These are phyloP conservation scores for Pleurotus pulmonarius DNA, from an alignment of 768 basidiomycete species.

Conservation along the genomic window DNA sequence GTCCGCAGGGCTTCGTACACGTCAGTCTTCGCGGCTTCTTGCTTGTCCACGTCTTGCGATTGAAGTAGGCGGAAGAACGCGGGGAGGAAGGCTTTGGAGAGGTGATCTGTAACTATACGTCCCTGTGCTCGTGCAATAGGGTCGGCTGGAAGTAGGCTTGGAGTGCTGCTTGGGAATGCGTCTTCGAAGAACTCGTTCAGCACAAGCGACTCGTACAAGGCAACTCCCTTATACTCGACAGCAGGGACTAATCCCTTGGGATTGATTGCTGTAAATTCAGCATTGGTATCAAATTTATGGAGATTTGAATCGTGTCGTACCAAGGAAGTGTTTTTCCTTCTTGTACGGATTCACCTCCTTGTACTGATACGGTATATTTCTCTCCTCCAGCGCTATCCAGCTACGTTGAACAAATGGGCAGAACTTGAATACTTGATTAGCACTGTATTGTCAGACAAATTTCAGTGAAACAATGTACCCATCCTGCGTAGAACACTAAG, in stretches of 20 bases:
- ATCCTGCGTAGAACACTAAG: slow-evolving; percentile 57
- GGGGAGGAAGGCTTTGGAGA: slow-evolving; percentile 50
- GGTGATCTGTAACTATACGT: slow-evolving; percentile 56
- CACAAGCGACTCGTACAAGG: slow-evolving; percentile 63
- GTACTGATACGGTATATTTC: slow-evolving; percentile 63
- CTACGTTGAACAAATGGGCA: slow-evolving; percentile 58
- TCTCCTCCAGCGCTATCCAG: slow-evolving; percentile 69
- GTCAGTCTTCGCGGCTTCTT: slow-evolving; percentile 23
- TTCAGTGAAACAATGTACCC: slow-evolving; percentile 34
- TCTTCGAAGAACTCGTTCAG: slow-evolving; percentile 69
- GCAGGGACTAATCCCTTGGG: slow-evolving; percentile 69
- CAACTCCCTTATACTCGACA: slow-evolving; percentile 46
- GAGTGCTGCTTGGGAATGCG: slow-evolving; percentile 39
- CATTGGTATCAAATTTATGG: neutral
- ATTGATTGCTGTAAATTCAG: slow-evolving; percentile 40
- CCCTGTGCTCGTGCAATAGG: slow-evolving; percentile 47
- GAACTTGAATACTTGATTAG: slow-evolving; percentile 30
- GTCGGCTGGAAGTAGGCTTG: slow-evolving; percentile 48
- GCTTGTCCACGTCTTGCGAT: slow-evolving; percentile 29
- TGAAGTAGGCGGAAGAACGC: slow-evolving; percentile 46
- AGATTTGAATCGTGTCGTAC: slow-evolving; percentile 21
- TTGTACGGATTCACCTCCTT: slow-evolving; percentile 69
- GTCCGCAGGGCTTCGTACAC: slow-evolving; percentile 23
- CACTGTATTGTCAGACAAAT: neutral
- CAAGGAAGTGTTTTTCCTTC: slow-evolving; percentile 55